Percentiles rank a stretch among this genome's conserved stretches.
Evolutionary conservation across 2,329 filamentous ascomycete species (phyloP).

Genomic region (Cordyceps fumosorosea): DNA sequence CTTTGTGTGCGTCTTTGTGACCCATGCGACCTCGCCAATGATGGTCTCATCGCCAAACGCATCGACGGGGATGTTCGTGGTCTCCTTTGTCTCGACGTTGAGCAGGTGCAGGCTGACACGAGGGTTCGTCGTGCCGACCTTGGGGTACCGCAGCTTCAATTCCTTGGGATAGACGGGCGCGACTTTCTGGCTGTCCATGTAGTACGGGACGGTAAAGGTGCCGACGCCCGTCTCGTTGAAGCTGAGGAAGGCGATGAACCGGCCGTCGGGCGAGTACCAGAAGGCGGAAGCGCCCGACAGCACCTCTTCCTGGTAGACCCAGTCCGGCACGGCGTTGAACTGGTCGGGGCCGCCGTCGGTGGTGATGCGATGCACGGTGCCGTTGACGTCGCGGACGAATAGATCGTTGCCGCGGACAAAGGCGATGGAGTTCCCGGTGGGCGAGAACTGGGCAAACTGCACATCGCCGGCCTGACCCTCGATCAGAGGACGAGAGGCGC

Average conservation of each 20-base stretch:
- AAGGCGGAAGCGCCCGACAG: slow-evolving; percentile 70
- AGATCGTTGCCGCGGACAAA: slow-evolving; percentile 63
- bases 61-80: slow-evolving; percentile 42
- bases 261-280: slow-evolving; percentile 88
- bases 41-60: slow-evolving; percentile 57
- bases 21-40: slow-evolving; percentile 62
- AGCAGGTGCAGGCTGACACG: slow-evolving; percentile 56
- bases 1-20: slow-evolving; percentile 53
- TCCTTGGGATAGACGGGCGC: slow-evolving; percentile 57
- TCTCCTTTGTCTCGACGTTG: slow-evolving; percentile 40
- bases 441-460: slow-evolving; percentile 59
- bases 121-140: slow-evolving; percentile 62
- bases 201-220: slow-evolving; percentile 61
- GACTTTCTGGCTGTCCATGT: slow-evolving; percentile 50
- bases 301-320: slow-evolving; percentile 71
- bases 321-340: slow-evolving; percentile 60
- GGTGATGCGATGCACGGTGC: slow-evolving; percentile 50
- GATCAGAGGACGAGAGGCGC: slow-evolving; percentile 47
- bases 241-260: slow-evolving; percentile 79
- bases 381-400: slow-evolving; percentile 43
- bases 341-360: slow-evolving; percentile 52
- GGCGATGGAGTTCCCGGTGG: slow-evolving; percentile 51
- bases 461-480: slow-evolving; percentile 56
- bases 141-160: slow-evolving; percentile 60
- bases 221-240: slow-evolving; percentile 73